A percentile compares a stretch with the other conserved stretches of the same genome.
These are phyloP conservation scores for Hymenoscyphus fructigenus DNA, from an alignment of 2,329 filamentous ascomycete genomes.

Conservation along the genomic window DNA sequence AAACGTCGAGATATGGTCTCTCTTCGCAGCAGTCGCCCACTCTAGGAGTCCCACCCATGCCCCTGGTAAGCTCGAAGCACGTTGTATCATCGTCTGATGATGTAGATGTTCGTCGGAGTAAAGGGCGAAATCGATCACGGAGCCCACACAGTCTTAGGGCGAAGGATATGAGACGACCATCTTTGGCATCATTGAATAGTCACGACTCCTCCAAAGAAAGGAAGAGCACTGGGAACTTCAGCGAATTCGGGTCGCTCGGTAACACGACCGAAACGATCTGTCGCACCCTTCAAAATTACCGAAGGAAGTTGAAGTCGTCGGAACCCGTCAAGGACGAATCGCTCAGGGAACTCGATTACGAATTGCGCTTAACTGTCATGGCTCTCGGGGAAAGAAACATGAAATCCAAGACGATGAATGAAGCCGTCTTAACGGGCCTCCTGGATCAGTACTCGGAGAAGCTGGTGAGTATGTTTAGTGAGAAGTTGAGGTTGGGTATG, in stretches of 20 bases:
- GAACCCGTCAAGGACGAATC: slow-evolving; percentile 56
- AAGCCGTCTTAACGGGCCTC: slow-evolving; percentile 60
- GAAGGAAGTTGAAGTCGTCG: slow-evolving; percentile 60
- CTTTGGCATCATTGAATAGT: slow-evolving; percentile 51
- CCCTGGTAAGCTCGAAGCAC: slow-evolving; percentile 29
- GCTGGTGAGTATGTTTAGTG: slow-evolving; percentile 68
- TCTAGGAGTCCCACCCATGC: slow-evolving; percentile 34
- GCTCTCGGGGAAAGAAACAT: slow-evolving; percentile 46
- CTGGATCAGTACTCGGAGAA: slow-evolving; percentile 75
- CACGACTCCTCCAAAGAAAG: slow-evolving; percentile 50
- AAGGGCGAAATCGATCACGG: slow-evolving; percentile 31
- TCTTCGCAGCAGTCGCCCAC: slow-evolving; percentile 51
- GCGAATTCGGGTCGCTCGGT: slow-evolving; percentile 54
- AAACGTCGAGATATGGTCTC: slow-evolving; percentile 51
- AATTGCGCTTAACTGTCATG: slow-evolving; percentile 61
- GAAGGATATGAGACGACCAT: slow-evolving; percentile 48
- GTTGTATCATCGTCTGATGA: slow-evolving; percentile 33
- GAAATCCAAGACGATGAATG: slow-evolving; percentile 50
- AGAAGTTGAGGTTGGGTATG: slow-evolving; percentile 58
- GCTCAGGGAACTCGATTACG: slow-evolving; percentile 63
- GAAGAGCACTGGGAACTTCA: slow-evolving; percentile 44
- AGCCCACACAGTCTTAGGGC: slow-evolving; percentile 34
- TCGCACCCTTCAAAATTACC: slow-evolving; percentile 59
- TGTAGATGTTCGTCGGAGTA: slow-evolving; percentile 22
- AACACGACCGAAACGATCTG: slow-evolving; percentile 65